Base-by-base conservation (phyloP, 176 grass and related monocot species). In the Ensete ventricosum region DNA sequence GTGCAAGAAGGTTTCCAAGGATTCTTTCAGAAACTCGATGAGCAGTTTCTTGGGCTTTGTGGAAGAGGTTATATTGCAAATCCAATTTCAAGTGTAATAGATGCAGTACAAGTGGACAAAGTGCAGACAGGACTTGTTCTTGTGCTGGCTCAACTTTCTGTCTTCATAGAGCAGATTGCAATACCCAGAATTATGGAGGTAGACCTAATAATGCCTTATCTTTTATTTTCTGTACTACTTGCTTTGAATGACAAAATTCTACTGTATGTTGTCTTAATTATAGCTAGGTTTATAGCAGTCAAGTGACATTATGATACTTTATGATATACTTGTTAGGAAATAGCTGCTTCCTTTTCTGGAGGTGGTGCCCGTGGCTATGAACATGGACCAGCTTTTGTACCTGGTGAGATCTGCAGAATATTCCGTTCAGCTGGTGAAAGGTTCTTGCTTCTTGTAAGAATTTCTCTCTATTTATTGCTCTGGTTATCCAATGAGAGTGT, bases 1-100 rank as follows among this genome's bases (percentile, higher is more conserved):
- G 86, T 94, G 76, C 96, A 99, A 99, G 96, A 99, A 89, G 96
- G 96, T 84, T 99, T 91, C 76, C 96, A 94, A 89, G 86, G 89
- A 21, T 99, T 99, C 72, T 99, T 99, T 85, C 78, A 91, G 77
- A 89, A 94, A 79, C 88, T 99, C 14, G 82, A 99, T 76, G 76
- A 51, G 7, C 86, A 91, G 87, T 99, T 94, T 87, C 82, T 91
- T 82, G 27, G 83, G 66, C 91, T 99, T 74, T 99, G 86, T 94
- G 88, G 96, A 59, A 91, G 80, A 86, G 85, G 80, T 65, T 88
- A 86, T 74, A 76, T 51, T 76, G 55, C 74, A 27, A 75, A 80
- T 78, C 85, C 83, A 50, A 81, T 88, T 72, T 85, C 74, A 51
- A 73, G 71, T 79, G n/a, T 26, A 80, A 14, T 12, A 20, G 80